Base-by-base conservation (phyloP, 169 alveolate species). In the Plasmodium ovale region DNA sequence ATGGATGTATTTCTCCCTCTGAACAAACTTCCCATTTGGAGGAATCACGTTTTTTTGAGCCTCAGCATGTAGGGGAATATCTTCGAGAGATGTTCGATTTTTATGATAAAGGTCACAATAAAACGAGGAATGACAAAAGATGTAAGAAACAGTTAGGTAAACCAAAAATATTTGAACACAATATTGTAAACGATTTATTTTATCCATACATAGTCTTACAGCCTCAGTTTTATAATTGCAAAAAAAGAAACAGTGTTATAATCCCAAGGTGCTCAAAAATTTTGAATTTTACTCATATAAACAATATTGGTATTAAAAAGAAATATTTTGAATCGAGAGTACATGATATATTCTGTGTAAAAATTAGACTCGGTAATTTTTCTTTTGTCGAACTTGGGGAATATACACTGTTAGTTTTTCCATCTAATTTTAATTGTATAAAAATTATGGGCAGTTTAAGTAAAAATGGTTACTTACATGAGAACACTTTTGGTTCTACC, bases 181-280 rank as follows among this genome's bases (percentile, higher is more conserved):
- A 29, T 25, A 35, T 68, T 27, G 23, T 71, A 3, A 56, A 85
- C 49, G 87, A 85, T 37, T 19, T 85, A 4, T 85, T 85, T 51
- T 85, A 54, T 60, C 87, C 91, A 31, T 60, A 44, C 31, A 21
- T 85, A 29, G 39, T 85, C 29, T 1, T 85, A 42, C 14, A 10
- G 6, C 91, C 91, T n/a, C 39, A 44, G 3, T 68, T 85, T 3
- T 42, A 54, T 31, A 68, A 85, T 23, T 85, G 91, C 39, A 85
- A 69, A 85, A 85, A 85, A 58, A 85, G 47, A 49, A 85, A 71
- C 25, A 85, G 87, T 71, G 85, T 85, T 25, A 69, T 85, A 14
- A 70, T 85, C 4, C 91, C 91, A 0, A 85, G 42, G 12, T 85
- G 91, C 27, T 85, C 91, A 5, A 85, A 21, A 85, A 71, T 31